Conservation (phyloP, 176 grass and related monocot species). For the Saccharum officinarum region DNA sequence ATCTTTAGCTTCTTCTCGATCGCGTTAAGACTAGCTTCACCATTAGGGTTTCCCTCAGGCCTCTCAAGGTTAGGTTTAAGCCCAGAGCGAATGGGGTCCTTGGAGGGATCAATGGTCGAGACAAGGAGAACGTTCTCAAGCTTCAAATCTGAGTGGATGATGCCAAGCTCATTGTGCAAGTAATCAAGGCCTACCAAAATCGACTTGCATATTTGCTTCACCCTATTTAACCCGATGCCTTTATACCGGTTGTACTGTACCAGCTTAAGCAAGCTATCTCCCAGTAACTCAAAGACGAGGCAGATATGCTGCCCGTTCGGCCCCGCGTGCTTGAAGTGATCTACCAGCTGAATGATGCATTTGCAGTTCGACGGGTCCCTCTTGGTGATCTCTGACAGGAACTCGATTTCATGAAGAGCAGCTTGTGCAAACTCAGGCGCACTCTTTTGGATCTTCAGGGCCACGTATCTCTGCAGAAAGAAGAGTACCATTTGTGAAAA, state of each 20-base stretch:
- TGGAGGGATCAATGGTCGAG: conserved; percentile 86
- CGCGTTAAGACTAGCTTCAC: conserved; percentile 53
- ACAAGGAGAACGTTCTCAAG: conserved; percentile 90
- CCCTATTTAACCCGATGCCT: conserved; percentile 71
- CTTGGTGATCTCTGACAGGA: conserved; percentile 74
- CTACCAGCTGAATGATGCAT: conserved; percentile 80
- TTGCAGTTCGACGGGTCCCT: conserved; percentile 72
- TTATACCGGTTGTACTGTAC: conserved; percentile 94
- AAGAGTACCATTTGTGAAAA: conserved; percentile 11
- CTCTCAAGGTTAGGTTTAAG: conserved; percentile 82
- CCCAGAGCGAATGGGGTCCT: conserved; percentile 77
- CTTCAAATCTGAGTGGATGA: conserved; percentile 95
- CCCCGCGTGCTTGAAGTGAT: conserved; percentile 88
- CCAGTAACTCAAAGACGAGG: conserved; percentile 92
- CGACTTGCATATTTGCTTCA: conserved; percentile 76
- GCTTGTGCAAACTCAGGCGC: conserved; percentile 88
- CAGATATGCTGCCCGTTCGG: conserved; percentile 97
- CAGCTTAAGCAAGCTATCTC: conserved; percentile 93
- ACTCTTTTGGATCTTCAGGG: conserved; percentile 98
- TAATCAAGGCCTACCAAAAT: conserved; percentile 96
- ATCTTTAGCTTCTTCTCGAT: conserved; percentile 91
- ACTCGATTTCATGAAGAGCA: conserved; percentile 93
- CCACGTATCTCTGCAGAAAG: conserved; percentile 80
- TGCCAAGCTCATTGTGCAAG: conserved; percentile 83
- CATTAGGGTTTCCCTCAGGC: conserved; percentile 74